Conservation (phyloP, 139 green algal species). For the Micractinium sp. region DNA sequence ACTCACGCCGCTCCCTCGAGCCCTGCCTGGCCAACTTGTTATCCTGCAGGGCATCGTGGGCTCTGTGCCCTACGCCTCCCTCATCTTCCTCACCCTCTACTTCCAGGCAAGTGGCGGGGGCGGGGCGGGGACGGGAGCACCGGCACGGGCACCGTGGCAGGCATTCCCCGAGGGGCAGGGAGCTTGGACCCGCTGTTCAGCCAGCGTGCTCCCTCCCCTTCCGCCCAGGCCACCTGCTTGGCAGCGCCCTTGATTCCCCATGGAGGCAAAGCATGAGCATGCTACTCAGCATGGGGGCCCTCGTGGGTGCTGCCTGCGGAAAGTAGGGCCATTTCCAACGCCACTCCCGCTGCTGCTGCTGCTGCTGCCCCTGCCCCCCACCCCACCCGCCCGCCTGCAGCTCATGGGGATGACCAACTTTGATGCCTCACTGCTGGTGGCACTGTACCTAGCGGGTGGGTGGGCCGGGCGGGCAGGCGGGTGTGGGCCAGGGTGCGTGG, state of each 20-base stretch:
- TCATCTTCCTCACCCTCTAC: conserved; percentile 57
- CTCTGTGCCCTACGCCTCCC: conserved; percentile 43
- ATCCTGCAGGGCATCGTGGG: conserved; percentile 46
- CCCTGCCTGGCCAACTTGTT: background rate
- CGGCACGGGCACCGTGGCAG: background rate
- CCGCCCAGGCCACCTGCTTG: too few species aligned
- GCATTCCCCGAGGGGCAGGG: too few species aligned
- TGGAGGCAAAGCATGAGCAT: too few species aligned
- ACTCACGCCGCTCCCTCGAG: background rate
- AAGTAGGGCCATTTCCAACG: too few species aligned
- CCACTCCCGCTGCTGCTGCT: background rate
- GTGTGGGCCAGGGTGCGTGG: background rate
- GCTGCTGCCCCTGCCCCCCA: background rate
- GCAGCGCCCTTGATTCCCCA: background rate
- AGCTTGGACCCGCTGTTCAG: too few species aligned
- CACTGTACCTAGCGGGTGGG: conserved; percentile 49
- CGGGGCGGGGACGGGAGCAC: background rate
- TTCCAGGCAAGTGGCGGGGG: conserved; percentile 21
- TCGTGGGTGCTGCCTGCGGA: too few species aligned
- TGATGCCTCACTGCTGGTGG: conserved; percentile 45
- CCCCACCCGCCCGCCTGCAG: background rate
- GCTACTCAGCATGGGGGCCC: too few species aligned
- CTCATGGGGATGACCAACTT: conserved; percentile 59
- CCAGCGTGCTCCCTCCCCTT: too few species aligned
- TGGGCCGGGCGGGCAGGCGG: background rate